These are phyloP conservation scores for Pyrus pyrifolia DNA, from an alignment of 306 rosid genomes.

Conservation along the genomic window DNA sequence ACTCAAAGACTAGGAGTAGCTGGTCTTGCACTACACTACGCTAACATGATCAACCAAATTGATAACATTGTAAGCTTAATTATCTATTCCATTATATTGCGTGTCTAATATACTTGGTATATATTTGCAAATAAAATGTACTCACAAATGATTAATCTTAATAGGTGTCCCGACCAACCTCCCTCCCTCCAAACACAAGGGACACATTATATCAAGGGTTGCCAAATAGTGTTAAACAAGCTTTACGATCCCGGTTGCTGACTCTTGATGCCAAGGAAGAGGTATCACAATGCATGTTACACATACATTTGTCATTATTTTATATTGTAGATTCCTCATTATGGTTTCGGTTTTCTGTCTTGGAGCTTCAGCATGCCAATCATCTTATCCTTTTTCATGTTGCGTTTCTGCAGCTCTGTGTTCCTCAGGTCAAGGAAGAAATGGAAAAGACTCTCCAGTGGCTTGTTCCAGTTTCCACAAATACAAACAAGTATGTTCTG, in stretches of 20 bases:
- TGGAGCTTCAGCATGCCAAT: conserved; percentile 1
- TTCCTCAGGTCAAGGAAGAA: conserved; percentile 55
- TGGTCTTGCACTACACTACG: conserved; percentile 95
- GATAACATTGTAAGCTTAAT: conserved; percentile 60
- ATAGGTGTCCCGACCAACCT: conserved; percentile 78
- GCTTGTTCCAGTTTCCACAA: conserved; percentile 77
- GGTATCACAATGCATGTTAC: conserved; percentile 34
- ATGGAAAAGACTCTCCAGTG: conserved; percentile 71
- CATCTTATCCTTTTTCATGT: neutral
- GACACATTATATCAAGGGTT: conserved; percentile 75
- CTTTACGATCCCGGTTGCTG: conserved; percentile 64
- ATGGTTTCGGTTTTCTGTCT: neutral
- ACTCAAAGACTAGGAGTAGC: conserved; percentile 68
- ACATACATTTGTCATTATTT: neutral
- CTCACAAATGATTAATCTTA: conserved; percentile 1
- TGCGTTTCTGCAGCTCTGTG: conserved; percentile 44
- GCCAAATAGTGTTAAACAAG: conserved; percentile 59
- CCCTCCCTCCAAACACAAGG: conserved; percentile 72
- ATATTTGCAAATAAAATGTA: conserved; percentile 9
- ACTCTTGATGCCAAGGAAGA: conserved; percentile 41
- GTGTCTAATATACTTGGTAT: conserved; percentile 2
- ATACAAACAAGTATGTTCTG: conserved; percentile 65
- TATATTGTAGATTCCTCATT: conserved; percentile 6
- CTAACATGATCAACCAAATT: conserved; percentile 74
- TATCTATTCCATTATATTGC: neutral